These are phyloP conservation scores for Neostapfia colusana DNA, from an alignment of 176 grass and related monocot genomes.

Conservation along the genomic window DNA sequence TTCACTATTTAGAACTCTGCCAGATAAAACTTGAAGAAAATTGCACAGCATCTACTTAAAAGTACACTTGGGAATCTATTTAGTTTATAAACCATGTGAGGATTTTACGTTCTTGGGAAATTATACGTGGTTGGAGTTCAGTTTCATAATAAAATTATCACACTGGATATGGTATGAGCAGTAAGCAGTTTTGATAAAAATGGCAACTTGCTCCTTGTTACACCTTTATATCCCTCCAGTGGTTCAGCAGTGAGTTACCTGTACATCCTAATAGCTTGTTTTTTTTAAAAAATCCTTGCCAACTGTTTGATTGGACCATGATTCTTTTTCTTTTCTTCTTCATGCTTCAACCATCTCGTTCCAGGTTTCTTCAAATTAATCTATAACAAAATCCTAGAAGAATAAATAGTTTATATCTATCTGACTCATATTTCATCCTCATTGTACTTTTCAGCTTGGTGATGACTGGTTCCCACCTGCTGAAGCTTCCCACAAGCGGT, in stretches of 20 bases:
- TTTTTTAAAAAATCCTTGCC: neutral
- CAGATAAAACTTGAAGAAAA: neutral
- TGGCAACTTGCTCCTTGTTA: neutral
- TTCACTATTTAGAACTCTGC: neutral
- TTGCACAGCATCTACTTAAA: neutral
- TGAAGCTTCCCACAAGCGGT: conserved; percentile 93
- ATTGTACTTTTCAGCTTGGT: conserved; percentile 61
- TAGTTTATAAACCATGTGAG: neutral
- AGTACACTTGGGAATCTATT: neutral
- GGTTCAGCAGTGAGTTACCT: neutral
- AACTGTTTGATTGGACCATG: neutral
- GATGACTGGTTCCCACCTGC: conserved; percentile 78
- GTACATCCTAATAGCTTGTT: neutral
- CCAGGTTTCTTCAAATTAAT: neutral
- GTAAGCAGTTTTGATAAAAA: conserved; percentile 2
- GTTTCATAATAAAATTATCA: conserved; percentile 1
- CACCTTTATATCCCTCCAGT: conserved; percentile 25
- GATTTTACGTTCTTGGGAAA: conserved; percentile 16
- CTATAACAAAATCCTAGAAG: conserved; percentile 13
- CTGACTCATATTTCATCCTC: conserved; percentile 21
- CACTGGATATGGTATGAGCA: conserved; percentile 13
- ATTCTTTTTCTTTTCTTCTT: neutral
- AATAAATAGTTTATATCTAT: conserved; percentile 10
- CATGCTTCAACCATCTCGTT: neutral
- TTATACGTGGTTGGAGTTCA: neutral